A percentile compares a stretch with the other conserved stretches of the same genome.
phyloP scores from a whole-genome alignment of 2,329 filamentous ascomycete species.

The Nigrospora oryzae region DNA sequence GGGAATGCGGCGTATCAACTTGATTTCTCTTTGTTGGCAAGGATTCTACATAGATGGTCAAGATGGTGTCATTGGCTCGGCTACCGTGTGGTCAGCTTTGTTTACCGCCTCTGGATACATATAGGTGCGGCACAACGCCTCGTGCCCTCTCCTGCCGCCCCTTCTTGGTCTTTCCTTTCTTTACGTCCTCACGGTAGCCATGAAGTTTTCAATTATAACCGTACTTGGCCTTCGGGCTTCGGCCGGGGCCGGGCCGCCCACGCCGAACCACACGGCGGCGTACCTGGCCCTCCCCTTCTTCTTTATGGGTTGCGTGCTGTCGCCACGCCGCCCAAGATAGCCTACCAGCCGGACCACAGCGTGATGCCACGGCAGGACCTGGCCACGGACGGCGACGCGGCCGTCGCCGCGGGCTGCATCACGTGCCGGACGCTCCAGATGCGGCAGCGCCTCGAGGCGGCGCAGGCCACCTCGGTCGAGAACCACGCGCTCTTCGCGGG shows the following conservation, averaged over 20 bases:
- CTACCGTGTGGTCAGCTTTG: too few relatives aligned
- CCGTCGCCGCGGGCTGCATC: constrained; percentile 32
- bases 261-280: constrained; percentile 14
- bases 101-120: too few relatives aligned
- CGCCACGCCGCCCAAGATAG: constrained; percentile 32
- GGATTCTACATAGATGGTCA: too few relatives aligned
- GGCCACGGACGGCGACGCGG: constrained; percentile 31
- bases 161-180: too few relatives aligned
- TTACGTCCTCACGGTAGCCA: too few relatives aligned
- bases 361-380: constrained; percentile 35
- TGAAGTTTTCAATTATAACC: constrained; percentile 1
- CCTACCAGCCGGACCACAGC: constrained; percentile 36
- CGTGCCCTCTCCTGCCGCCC: too few relatives aligned
- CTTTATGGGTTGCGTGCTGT: constrained; percentile 32
- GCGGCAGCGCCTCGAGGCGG: constrained; percentile 32
- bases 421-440: constrained; percentile 29
- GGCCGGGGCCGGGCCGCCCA: constrained; percentile 5
- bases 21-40: too few relatives aligned
- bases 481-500: constrained; percentile 27
- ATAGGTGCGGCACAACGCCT: too few relatives aligned
- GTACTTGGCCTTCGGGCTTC: constrained; percentile 16
- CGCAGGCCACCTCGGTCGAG: constrained; percentile 37
- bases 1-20: too few relatives aligned
- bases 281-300: constrained; percentile 30
- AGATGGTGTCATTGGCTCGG: too few relatives aligned